phyloP scores from a whole-genome alignment of 2,329 filamentous ascomycete species.

The Fusarium sp. region DNA sequence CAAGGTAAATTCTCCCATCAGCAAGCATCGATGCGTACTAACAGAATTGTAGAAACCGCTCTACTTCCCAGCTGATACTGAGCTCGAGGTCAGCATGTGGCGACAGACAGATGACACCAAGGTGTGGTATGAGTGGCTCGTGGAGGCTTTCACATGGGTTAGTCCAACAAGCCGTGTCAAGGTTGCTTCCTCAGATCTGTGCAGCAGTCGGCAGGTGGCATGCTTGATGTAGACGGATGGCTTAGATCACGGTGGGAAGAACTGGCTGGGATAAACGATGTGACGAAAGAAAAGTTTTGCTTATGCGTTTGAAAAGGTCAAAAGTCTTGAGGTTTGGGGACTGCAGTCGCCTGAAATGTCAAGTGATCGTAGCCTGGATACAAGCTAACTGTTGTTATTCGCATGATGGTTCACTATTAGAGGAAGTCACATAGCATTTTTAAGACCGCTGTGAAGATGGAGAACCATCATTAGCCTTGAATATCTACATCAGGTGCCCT shows the following conservation, averaged over 20 bases:
- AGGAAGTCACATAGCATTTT: background rate
- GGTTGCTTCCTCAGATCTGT: slow-evolving; percentile 73
- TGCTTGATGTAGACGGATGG: slow-evolving; percentile 72
- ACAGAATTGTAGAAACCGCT: slow-evolving; percentile 75
- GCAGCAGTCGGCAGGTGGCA: slow-evolving; percentile 75
- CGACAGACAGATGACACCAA: slow-evolving; percentile 93
- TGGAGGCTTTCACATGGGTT: slow-evolving; percentile 82
- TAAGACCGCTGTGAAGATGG: background rate
- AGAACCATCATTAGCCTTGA: background rate
- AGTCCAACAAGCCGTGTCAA: slow-evolving; percentile 72
- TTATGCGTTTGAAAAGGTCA: slow-evolving; percentile 4
- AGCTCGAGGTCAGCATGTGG: slow-evolving; percentile 95
- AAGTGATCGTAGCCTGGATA: background rate
- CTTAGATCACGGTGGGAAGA: background rate
- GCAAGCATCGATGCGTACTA: background rate
- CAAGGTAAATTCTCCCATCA: slow-evolving; percentile 69
- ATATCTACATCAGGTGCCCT: background rate
- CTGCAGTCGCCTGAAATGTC: slow-evolving; percentile 22
- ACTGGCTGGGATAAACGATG: slow-evolving; percentile 8
- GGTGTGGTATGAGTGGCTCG: slow-evolving; percentile 99
- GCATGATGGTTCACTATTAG: background rate
- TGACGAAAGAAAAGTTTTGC: slow-evolving; percentile 33
- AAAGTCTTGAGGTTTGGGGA: background rate
- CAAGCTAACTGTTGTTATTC: background rate
- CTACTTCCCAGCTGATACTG: slow-evolving; percentile 84